Evolutionary conservation across 129 eudicot species (phyloP).

Genomic region (Smallanthus sonchifolius): DNA sequence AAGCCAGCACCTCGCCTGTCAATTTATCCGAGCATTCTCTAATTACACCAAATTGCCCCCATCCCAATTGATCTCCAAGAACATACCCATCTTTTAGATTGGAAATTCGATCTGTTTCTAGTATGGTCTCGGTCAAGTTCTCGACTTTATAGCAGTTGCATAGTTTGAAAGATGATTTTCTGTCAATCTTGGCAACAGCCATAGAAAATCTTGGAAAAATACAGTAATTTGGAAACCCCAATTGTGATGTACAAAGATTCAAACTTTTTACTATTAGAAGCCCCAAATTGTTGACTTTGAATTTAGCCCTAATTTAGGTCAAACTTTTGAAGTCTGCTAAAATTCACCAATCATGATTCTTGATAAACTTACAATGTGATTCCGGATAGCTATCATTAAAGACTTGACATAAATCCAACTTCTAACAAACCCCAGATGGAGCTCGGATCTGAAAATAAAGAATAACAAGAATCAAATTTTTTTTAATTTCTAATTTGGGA

Average conservation of each 20-base stretch:
- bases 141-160: constrained; percentile 54
- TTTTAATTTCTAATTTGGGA: not conserved
- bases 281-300: constrained; percentile 13
- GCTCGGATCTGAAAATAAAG: constrained; percentile 37
- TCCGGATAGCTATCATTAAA: not conserved
- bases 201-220: constrained; percentile 29
- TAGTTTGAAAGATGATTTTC: constrained; percentile 26
- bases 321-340: constrained; percentile 4
- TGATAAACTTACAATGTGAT: constrained; percentile 12
- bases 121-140: constrained; percentile 45
- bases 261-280: constrained; percentile 8
- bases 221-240: constrained; percentile 12
- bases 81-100: constrained; percentile 52
- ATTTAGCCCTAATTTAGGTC: constrained; percentile 39
- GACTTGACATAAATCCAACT: constrained; percentile 6
- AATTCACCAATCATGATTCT: not conserved
- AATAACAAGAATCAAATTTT: not conserved
- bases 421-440: constrained; percentile 12
- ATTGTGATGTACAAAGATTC: constrained; percentile 19
- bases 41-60: constrained; percentile 84
- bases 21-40: constrained; percentile 61
- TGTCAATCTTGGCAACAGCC: constrained; percentile 62
- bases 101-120: constrained; percentile 40
- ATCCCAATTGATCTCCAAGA: constrained; percentile 66
- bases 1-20: constrained; percentile 63